These are phyloP conservation scores for Dendrocalamus latiflorus DNA, from an alignment of 202 grass and related monocot genomes.

Conservation along the genomic window DNA sequence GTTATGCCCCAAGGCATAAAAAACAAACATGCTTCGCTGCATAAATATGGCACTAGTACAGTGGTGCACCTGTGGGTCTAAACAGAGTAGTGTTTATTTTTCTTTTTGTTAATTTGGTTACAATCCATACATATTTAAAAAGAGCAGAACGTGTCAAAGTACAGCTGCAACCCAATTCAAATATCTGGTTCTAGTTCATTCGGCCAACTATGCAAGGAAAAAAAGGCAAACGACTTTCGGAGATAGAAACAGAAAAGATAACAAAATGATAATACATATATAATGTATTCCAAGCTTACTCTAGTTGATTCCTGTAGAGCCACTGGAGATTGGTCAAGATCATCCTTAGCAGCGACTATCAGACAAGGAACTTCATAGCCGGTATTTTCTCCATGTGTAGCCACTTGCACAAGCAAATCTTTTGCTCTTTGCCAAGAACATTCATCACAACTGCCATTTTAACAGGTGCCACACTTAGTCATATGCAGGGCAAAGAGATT, in stretches of 20 bases:
- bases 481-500: background rate
- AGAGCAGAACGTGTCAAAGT: background rate
- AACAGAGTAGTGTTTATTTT: background rate
- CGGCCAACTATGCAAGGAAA: background rate
- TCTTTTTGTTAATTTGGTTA: background rate
- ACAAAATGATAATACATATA: background rate
- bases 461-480: background rate
- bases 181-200: background rate
- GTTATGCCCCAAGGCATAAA: background rate
- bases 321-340: constrained; percentile 90
- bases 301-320: constrained; percentile 92
- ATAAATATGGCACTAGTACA: background rate
- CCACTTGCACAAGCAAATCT: constrained; percentile 90
- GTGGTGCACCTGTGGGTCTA: background rate
- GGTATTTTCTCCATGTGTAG: constrained; percentile 88
- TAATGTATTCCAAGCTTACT: constrained; percentile 40
- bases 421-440: constrained; percentile 90
- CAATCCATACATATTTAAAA: background rate
- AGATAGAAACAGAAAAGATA: background rate
- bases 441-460: constrained; percentile 72
- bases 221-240: background rate
- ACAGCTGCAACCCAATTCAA: background rate
- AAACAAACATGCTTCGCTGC: background rate
- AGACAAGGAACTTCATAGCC: constrained; percentile 91
- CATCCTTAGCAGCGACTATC: constrained; percentile 95